Conservation (phyloP, 2,329 filamentous ascomycete genomes). For the Microcera coccophila region DNA sequence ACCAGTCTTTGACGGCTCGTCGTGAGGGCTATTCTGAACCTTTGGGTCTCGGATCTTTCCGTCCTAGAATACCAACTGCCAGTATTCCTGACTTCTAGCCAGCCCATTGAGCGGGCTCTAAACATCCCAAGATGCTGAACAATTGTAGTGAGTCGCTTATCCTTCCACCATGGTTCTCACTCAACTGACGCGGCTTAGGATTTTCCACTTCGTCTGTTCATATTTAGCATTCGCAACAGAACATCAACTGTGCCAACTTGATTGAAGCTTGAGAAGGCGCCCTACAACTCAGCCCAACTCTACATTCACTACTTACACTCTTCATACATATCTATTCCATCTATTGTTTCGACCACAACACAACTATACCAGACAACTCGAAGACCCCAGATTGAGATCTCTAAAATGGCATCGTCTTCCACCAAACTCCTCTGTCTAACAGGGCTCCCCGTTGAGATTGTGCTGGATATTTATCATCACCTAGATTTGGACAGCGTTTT, state of each 20-base stretch:
- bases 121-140: slow-evolving; percentile 16
- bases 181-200: not conserved
- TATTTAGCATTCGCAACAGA: not conserved
- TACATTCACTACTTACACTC: not conserved
- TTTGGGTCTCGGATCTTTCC: not conserved
- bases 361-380: no score
- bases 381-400: not conserved
- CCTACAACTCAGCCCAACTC: not conserved
- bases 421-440: slow-evolving; percentile 20
- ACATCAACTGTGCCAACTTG: not conserved
- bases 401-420: slow-evolving; percentile 17
- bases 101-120: not conserved
- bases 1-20: slow-evolving; percentile 1
- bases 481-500: slow-evolving; percentile 41
- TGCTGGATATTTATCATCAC: slow-evolving; percentile 46
- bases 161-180: not conserved
- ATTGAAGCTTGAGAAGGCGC: not conserved
- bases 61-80: not conserved
- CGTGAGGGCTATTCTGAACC: not conserved
- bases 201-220: not conserved
- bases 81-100: not conserved
- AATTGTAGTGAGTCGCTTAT: slow-evolving; percentile 9
- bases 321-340: not conserved
- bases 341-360: no score
- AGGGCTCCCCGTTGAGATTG: slow-evolving; percentile 43